Conservation (phyloP, 352 stramenopile species). For the Globisporangium recalcitrans region DNA sequence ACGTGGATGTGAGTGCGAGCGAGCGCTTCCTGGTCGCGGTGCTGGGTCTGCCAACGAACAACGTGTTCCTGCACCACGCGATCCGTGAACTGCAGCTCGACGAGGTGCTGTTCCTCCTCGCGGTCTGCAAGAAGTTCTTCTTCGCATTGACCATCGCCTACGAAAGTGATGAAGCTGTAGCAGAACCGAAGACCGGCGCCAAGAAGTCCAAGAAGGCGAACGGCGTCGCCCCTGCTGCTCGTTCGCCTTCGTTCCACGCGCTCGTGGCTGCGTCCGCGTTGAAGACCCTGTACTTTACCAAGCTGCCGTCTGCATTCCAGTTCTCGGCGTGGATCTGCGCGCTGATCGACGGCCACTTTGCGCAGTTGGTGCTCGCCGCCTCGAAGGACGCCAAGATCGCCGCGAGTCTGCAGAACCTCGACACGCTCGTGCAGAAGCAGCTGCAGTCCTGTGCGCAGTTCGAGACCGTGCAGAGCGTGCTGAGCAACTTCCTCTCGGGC, state of each 20-base stretch:
- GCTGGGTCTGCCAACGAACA: constrained; percentile 56
- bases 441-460: constrained; percentile 50
- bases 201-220: constrained; percentile 19
- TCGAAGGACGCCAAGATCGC: constrained; percentile 38
- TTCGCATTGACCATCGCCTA: constrained; percentile 31
- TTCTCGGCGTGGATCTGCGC: constrained; percentile 69
- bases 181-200: not conserved
- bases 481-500: constrained; percentile 76
- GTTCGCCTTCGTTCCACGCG: constrained; percentile 16
- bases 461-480: constrained; percentile 63
- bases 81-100: constrained; percentile 62
- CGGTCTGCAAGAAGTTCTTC: constrained; percentile 68
- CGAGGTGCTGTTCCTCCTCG: constrained; percentile 65
- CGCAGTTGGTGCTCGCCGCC: constrained; percentile 56
- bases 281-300: constrained; percentile 17
- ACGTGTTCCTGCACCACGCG: constrained; percentile 73
- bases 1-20: constrained; percentile 20
- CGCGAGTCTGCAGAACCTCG: constrained; percentile 37
- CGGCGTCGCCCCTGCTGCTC: constrained; percentile 13
- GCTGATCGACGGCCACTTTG: constrained; percentile 68
- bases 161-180: constrained; percentile 6
- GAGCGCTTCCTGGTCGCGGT: constrained; percentile 58
- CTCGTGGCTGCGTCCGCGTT: constrained; percentile 19
- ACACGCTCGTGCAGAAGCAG: constrained; percentile 53
- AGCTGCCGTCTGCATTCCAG: constrained; percentile 35